Evolutionary conservation across 176 grass and related monocot genomes (phyloP).

Genomic region (Carex pumila): DNA sequence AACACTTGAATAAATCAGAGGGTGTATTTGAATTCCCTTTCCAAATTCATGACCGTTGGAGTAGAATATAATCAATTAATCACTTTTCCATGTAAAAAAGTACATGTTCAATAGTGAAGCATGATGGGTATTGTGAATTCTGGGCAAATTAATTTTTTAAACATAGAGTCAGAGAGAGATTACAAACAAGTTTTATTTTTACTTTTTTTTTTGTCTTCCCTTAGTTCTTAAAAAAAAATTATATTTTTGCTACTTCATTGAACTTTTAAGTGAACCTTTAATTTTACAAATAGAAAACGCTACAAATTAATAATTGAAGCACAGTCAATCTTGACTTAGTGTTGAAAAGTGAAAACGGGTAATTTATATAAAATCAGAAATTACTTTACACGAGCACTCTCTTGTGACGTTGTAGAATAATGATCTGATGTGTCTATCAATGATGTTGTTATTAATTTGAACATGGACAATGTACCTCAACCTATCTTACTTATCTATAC

Average conservation of each 20-base stretch:
- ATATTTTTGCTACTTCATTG: not conserved
- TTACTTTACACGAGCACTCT: not conserved
- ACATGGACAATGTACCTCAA: not conserved
- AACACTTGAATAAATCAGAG: not conserved
- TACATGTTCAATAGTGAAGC: not conserved
- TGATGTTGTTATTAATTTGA: not conserved
- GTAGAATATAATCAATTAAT: not conserved
- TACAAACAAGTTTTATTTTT: not conserved
- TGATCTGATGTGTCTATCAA: not conserved
- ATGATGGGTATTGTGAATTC: no score
- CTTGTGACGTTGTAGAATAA: not conserved
- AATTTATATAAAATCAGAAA: not conserved
- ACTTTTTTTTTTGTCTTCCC: not conserved
- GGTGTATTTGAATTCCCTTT: not conserved
- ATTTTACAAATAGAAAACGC: not conserved
- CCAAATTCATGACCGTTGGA: not conserved
- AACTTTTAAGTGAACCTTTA: not conserved
- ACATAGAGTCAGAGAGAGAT: not conserved
- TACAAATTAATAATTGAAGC: not conserved
- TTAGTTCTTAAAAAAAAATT: no score
- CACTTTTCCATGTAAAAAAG: not conserved
- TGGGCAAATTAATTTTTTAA: not conserved
- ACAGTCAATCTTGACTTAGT: not conserved
- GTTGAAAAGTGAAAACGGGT: not conserved
- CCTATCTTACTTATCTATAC: not conserved